These are phyloP conservation scores for Yamagishiella unicocca DNA, from an alignment of 139 green algal species.

Conservation along the genomic window DNA sequence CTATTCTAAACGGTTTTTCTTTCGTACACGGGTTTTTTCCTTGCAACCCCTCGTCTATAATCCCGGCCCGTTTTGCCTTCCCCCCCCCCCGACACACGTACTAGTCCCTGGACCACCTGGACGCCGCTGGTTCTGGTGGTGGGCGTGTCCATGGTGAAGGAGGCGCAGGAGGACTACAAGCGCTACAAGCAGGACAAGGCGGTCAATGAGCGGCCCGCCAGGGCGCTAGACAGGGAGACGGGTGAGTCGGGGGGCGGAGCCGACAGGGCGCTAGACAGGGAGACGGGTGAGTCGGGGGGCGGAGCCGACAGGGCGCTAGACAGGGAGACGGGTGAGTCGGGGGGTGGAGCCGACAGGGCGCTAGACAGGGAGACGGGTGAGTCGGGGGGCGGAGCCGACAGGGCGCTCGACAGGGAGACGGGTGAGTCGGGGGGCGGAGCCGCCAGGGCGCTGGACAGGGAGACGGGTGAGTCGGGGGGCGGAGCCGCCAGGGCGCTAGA, in stretches of 20 bases:
- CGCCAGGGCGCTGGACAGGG: too few species aligned
- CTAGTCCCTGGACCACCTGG: conserved; percentile 62
- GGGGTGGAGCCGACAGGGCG: not conserved
- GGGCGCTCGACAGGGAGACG: not conserved
- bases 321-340: not conserved
- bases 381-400: not conserved
- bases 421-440: too few species aligned
- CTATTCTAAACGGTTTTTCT: too few species aligned
- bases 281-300: not conserved
- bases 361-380: not conserved
- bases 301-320: not conserved
- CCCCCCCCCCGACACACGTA: not conserved
- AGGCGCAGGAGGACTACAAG: conserved; percentile 76
- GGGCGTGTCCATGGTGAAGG: conserved; percentile 76
- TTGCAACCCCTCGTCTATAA: not conserved
- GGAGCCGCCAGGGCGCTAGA: too few species aligned
- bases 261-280: not conserved
- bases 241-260: not conserved
- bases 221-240: conserved; percentile 48
- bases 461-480: too few species aligned
- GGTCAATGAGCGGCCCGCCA: conserved; percentile 68
- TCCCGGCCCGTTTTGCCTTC: not conserved
- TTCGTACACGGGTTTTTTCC: too few species aligned
- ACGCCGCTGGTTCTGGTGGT: conserved; percentile 75
- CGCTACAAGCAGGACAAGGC: conserved; percentile 72